Percentiles rank a stretch among this genome's conserved stretches.
These are phyloP conservation scores for Diplodia seriata DNA, from an alignment of 2,329 filamentous ascomycete genomes.

Conservation along the genomic window DNA sequence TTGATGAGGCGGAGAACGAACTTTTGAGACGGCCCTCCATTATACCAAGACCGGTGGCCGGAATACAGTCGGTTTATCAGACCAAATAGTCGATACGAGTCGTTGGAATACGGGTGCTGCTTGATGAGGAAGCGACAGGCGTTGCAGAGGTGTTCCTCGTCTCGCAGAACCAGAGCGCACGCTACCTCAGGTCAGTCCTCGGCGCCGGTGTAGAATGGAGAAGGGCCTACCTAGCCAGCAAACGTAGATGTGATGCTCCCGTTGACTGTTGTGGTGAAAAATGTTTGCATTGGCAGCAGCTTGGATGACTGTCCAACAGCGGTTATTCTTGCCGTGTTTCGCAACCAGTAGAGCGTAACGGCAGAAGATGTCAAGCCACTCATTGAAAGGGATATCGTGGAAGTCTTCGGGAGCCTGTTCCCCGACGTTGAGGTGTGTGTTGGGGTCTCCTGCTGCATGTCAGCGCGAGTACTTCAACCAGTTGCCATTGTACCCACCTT, in stretches of 20 bases:
- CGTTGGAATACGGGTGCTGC: slow-evolving; percentile 78
- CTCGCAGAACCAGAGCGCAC: slow-evolving; percentile 81
- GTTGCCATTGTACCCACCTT: slow-evolving; percentile 37
- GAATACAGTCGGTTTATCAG: slow-evolving; percentile 78
- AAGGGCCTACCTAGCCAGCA: slow-evolving; percentile 70
- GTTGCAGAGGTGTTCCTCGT: slow-evolving; percentile 76
- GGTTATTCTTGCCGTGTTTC: slow-evolving; percentile 68
- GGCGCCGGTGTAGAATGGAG: slow-evolving; percentile 22
- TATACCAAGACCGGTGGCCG: slow-evolving; percentile 72
- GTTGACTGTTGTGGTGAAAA: slow-evolving; percentile 74
- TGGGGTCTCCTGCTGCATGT: slow-evolving; percentile 6
- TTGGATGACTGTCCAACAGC: slow-evolving; percentile 81
- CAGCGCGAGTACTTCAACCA: not conserved
- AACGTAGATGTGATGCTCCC: slow-evolving; percentile 75
- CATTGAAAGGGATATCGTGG: slow-evolving; percentile 78
- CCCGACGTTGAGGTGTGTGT: slow-evolving; percentile 2
- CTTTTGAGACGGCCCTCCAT: slow-evolving; percentile 83
- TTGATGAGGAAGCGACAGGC: slow-evolving; percentile 85
- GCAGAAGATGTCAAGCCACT: slow-evolving; percentile 90
- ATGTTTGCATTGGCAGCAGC: slow-evolving; percentile 81
- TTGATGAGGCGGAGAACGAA: slow-evolving; percentile 92
- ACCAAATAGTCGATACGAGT: slow-evolving; percentile 83
- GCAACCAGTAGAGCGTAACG: slow-evolving; percentile 84
- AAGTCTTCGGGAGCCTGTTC: slow-evolving; percentile 62
- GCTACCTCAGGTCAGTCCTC: slow-evolving; percentile 55